Evolutionary conservation across 129 eudicot genomes (phyloP), one percentile per base, ranked within the genome.

Genomic region (Ambrosia trifida): DNA sequence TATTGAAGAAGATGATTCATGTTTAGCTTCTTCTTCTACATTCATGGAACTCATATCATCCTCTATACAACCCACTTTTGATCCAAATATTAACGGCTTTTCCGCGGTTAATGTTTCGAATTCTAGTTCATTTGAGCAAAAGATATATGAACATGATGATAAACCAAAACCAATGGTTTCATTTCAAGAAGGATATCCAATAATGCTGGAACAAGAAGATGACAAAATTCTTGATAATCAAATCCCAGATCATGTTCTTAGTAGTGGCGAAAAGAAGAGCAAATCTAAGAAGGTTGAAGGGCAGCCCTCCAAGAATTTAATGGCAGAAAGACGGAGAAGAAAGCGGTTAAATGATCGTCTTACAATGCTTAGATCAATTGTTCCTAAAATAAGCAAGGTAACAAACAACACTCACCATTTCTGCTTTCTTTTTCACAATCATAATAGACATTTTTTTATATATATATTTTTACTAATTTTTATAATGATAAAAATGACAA

Each of bases 331-430:
- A 64, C 44, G 96, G 17, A 51, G 91, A 66, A 83, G 91, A 68
- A 88, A 88, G 64, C 69, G 96, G 64, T 70, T 88, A 7, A 88
- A 88, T 45, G 91, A 88, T 32, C 85, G 96, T 4, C 89, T 88
- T 44, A 81, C 96, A 0, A 81, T 88, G 96, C 87, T 88, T 24
- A 77, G 96, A 83, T 88, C 96, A 53, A 73, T 85, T 50, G 96
- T 85, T 31, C 96, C 96, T 2, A 88, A 75, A 62, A 81, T 88
- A 58, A 85, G 88, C 86, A 88, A 88, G 91, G 96, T 85, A 43
- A 38, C 12, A 1, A 58, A 52, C 59, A 32, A 43, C 0, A 28
- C 28, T 12, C 32, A 31, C 60, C 12, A 54, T 54, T 24, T 24
- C 5, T 38, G 11, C 6, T 61, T 61, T 43, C 33, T 47, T 41